These are phyloP conservation scores for Cadophora gregata DNA, from an alignment of 2,329 filamentous ascomycete genomes.

Conservation along the genomic window DNA sequence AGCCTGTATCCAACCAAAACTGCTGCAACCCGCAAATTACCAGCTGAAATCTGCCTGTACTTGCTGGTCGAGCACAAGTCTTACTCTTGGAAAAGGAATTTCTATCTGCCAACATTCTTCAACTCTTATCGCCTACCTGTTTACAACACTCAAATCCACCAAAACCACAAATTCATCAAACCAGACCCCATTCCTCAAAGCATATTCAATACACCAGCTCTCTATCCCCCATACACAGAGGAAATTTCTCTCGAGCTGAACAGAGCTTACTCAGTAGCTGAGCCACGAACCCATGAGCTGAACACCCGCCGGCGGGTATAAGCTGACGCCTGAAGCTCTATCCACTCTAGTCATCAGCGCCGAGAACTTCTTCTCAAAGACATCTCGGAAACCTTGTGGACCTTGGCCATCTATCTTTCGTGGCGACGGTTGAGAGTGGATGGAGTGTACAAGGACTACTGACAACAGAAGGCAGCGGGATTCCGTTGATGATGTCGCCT, in stretches of 20 bases:
- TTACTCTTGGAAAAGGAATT: no score
- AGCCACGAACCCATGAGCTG: background rate
- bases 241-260: background rate
- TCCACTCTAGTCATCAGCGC: background rate
- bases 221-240: background rate
- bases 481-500: background rate
- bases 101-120: no score
- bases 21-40: no score
- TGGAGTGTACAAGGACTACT: background rate
- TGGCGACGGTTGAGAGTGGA: background rate
- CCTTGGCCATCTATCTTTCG: background rate
- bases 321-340: background rate
- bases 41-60: no score
- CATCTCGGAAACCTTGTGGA: background rate
- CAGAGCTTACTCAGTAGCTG: background rate
- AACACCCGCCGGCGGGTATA: constrained; percentile 7
- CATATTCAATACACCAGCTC: no score
- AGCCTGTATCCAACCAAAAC: no score
- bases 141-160: no score
- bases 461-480: background rate
- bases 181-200: no score
- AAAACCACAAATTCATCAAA: no score
- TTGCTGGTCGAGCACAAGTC: no score
- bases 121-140: no score
- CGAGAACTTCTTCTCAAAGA: background rate